Evolutionary conservation across 2,329 filamentous ascomycete genomes (phyloP).

Genomic region (Bretziella fagacearum): DNA sequence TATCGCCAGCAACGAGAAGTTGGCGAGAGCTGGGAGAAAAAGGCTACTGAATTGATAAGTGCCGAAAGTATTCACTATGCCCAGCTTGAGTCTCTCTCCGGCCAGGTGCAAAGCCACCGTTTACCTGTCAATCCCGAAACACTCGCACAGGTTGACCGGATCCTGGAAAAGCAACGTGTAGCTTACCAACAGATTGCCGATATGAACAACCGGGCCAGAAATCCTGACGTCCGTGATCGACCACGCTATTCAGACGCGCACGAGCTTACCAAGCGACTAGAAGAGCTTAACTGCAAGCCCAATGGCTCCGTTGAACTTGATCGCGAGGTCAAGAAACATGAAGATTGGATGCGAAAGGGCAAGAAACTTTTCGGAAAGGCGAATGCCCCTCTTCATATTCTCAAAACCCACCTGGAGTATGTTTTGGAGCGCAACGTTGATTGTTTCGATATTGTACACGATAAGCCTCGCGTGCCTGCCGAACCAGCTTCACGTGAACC

Average conservation of each 20-base stretch:
- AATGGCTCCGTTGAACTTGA: conserved; percentile 82
- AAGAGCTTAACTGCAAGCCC: conserved; percentile 84
- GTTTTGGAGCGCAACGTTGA: conserved; percentile 76
- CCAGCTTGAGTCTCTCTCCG: conserved; percentile 79
- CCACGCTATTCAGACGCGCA: conserved; percentile 83
- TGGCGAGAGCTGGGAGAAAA: conserved; percentile 79
- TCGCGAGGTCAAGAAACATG: conserved; percentile 82
- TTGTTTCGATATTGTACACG: conserved; percentile 73
- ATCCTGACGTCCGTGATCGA: conserved; percentile 57
- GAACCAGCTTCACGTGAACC: conserved; percentile 82
- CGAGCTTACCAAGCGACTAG: conserved; percentile 71
- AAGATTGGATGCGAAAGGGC: conserved; percentile 97
- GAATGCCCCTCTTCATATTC: conserved; percentile 88
- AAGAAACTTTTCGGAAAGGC: conserved; percentile 98
- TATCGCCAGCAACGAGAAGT: conserved; percentile 60
- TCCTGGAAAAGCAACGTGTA: conserved; percentile 88
- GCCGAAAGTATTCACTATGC: conserved; percentile 86
- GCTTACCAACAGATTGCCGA: conserved; percentile 77
- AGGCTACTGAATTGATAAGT: conserved; percentile 82
- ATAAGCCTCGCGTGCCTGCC: conserved; percentile 76
- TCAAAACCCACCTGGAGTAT: conserved; percentile 86
- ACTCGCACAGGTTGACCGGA: conserved; percentile 67
- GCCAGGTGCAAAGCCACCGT: conserved; percentile 51
- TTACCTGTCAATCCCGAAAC: conserved; percentile 74
- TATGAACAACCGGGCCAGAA: conserved; percentile 60